Base-by-base conservation (phyloP, 2,329 filamentous ascomycete genomes). In the Thermoascus crustaceus region DNA sequence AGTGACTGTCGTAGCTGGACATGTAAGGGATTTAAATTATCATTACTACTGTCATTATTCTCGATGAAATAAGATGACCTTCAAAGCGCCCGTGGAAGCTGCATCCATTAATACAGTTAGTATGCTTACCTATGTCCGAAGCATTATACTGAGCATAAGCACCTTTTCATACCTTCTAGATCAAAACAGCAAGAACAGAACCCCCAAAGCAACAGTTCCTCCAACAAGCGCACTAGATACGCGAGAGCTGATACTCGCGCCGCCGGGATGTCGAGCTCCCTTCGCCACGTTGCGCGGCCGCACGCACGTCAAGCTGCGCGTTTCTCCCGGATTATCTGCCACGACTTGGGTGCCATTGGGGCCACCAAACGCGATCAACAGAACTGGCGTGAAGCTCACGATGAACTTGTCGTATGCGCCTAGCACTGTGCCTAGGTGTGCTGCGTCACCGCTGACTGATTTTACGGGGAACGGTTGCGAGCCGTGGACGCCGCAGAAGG, bases 321-420 rank as follows among this genome's bases (percentile, higher is more conserved):
- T 32, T 7, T 19, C 17, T 7, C 18, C 30, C n/a, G 30, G 30
- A 13, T 32, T 11, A 7, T 32, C 17, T 10, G 30, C 30, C 4
- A 32, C 30, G 10, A 32, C 20, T 8, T 10, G 7, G 5, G 19
- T 19, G 13, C 30, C 30, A n/a, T 22, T 32, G 17, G 30, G 30
- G 5, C 30, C 29, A 13, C 29, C 30, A n/a, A 20, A 32, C 16
- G 30, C 30, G 11, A 32, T 22, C 10, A 32, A 18, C 30, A 32
- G 17, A 5, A 32, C 17, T 4, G 30, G 30, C 8, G 30, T 22
- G 9, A 32, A 32, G 18, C 30, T 19, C 18, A 19, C 30, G 18
- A 32, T 22, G 30, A 19, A 32, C 7, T 20, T 11, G 17, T 32
- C 30, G 18, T 32, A 32, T 8, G 17, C 13, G 7, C 30, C 30